These are phyloP conservation scores for Thraustochytrium sp. DNA, from an alignment of 352 stramenopile genomes.

Conservation along the genomic window DNA sequence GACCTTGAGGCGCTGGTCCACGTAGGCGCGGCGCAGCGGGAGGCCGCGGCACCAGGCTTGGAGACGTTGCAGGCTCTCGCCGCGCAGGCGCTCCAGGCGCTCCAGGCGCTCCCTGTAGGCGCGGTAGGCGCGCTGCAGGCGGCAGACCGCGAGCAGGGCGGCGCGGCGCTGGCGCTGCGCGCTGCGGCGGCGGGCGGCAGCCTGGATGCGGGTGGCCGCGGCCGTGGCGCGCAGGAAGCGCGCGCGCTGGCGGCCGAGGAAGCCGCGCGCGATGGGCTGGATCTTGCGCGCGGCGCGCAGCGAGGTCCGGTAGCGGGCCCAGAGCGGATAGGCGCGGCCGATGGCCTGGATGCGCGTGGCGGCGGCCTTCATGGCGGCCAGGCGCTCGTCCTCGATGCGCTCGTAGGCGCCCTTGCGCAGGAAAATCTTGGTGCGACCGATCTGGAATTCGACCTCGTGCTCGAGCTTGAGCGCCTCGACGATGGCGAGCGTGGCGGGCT, in stretches of 20 bases:
- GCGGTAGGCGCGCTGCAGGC: not conserved
- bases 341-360: conserved; percentile 8
- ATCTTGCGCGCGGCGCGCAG: not conserved
- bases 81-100: not conserved
- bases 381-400: conserved; percentile 22
- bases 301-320: not conserved
- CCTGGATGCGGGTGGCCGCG: not conserved
- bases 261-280: not conserved
- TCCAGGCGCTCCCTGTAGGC: not conserved
- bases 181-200: not conserved
- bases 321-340: not conserved
- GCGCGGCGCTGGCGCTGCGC: not conserved
- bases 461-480: conserved; percentile 5
- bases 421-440: conserved; percentile 42
- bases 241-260: not conserved
- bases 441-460: conserved; percentile 16
- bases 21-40: not conserved
- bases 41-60: conserved; percentile 13
- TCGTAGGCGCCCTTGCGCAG: conserved; percentile 43
- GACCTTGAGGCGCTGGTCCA: not conserved
- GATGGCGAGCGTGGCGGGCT: conserved; percentile 14
- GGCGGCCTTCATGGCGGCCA: not conserved
- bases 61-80: not conserved
- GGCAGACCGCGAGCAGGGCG: conserved; percentile 8
- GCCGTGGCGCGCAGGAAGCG: not conserved